A percentile compares a stretch with the other conserved stretches of the same genome.
Conservation (phyloP, 2,329 filamentous ascomycete species). For the Neophaeococcomyces mojaviensis region DNA sequence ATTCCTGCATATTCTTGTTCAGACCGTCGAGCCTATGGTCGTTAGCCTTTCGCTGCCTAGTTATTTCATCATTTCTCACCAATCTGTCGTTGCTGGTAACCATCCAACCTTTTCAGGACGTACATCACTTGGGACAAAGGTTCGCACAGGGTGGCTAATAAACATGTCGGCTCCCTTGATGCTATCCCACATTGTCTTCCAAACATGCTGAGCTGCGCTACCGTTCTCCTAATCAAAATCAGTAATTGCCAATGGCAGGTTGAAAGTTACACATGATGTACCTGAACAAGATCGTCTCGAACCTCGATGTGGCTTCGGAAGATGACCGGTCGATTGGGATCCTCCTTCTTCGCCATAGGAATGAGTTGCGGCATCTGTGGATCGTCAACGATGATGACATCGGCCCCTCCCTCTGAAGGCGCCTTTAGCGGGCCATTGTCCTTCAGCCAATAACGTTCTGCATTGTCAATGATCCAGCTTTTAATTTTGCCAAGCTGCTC, state of each 20-base stretch:
- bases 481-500: slow-evolving; percentile 57
- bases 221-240: slow-evolving; percentile 35
- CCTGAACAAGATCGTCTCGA: slow-evolving; percentile 61
- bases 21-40: slow-evolving; percentile 61
- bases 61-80: slow-evolving; percentile 36
- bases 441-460: slow-evolving; percentile 65
- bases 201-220: slow-evolving; percentile 64
- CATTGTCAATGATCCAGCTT: slow-evolving; percentile 67
- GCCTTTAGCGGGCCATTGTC: slow-evolving; percentile 59
- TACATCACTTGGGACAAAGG: slow-evolving; percentile 65
- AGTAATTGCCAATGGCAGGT: not conserved
- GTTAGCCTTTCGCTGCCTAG: slow-evolving; percentile 3
- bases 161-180: slow-evolving; percentile 68
- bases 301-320: slow-evolving; percentile 81
- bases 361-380: slow-evolving; percentile 78
- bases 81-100: slow-evolving; percentile 74
- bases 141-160: slow-evolving; percentile 70
- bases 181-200: slow-evolving; percentile 66
- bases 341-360: slow-evolving; percentile 62
- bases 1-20: slow-evolving; percentile 65
- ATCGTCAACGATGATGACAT: slow-evolving; percentile 72
- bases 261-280: not conserved
- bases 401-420: slow-evolving; percentile 62
- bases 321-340: slow-evolving; percentile 66
- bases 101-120: slow-evolving; percentile 61